Evolutionary conservation across 805 yeast genomes (phyloP), one percentile per base, ranked within the genome.

Genomic region (Monosporozyma solicola): DNA sequence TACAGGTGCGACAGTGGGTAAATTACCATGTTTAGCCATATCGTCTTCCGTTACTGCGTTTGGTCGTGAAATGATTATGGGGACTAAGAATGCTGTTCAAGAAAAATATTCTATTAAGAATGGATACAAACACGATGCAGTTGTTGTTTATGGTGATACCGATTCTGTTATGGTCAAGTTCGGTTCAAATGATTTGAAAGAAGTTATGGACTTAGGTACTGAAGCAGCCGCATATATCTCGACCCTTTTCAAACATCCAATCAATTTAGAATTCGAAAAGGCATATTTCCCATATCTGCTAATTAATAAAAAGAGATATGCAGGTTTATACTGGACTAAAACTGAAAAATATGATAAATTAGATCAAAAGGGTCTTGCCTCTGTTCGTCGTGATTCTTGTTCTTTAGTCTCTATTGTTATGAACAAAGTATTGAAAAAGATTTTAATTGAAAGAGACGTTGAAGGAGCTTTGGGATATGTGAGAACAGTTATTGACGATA

Each of bases 151-250:
- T 66, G 99, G 99, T 75, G 99, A 94, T 70, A 94, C 99, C 0
- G 99, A 94, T 78, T 95, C 99, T 8, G 99, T 94, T 16, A 95
- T 94, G 99, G 97, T 94, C 46, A 91, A 89, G 65, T 94, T 94
- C 73, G 99, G 99, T 1, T 80, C 83, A 33, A 73, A 75, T 9
- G 95, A 89, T 63, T 68, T 92, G 57, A 83, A 76, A 52, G 85
- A 85, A 32, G 87, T 96, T 59, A 95, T 94, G 99, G 76, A 79
- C 51, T 66, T 90, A 53, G 99, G 99, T 5, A 86, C 90, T 61
- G 96, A 92, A 62, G 99, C 98, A 0, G 99, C 99, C 0, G 86
- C 75, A 8, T 81, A 70, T 56, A 98, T 94, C 1, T 90, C 98
- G 0, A 77, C 82, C 1, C 72, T 79, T 54, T 94, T 94, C 69